phyloP scores from a whole-genome alignment of 306 rosid species.

The Vicia villosa region DNA sequence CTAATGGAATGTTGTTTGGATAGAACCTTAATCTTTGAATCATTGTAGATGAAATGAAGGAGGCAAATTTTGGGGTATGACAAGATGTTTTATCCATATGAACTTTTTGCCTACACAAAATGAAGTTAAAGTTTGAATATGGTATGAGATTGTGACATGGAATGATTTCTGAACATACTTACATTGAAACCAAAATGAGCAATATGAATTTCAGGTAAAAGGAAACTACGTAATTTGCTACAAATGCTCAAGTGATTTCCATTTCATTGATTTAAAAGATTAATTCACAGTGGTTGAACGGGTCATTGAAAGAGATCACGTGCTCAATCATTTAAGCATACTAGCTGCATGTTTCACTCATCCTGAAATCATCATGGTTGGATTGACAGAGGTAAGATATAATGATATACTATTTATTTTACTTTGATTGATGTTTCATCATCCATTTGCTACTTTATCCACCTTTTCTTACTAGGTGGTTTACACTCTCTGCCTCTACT shows the following conservation, averaged over 20 bases:
- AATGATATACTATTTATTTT: background rate
- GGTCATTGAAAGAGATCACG: conserved; percentile 83
- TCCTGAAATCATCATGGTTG: conserved; percentile 97
- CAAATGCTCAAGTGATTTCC: background rate
- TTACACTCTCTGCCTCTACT: conserved; percentile 8
- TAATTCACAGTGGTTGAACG: conserved; percentile 84
- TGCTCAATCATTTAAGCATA: conserved; percentile 90
- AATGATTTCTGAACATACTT: too few relatives aligned
- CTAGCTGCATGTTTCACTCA: conserved; percentile 98
- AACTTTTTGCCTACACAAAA: too few relatives aligned
- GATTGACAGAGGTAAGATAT: conserved; percentile 71
- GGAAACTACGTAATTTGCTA: conserved; percentile 26
- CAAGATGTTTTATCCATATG: too few relatives aligned
- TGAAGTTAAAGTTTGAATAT: too few relatives aligned
- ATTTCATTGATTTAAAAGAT: background rate
- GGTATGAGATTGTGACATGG: too few relatives aligned
- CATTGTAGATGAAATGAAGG: too few relatives aligned
- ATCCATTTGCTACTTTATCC: conserved; percentile 23
- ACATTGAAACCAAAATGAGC: too few relatives aligned
- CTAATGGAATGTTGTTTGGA: too few relatives aligned
- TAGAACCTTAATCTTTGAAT: too few relatives aligned
- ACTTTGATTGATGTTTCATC: conserved; percentile 7
- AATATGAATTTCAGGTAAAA: conserved; percentile 77
- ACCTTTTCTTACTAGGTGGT: background rate
- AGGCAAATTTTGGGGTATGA: too few relatives aligned